Base-by-base conservation (phyloP, 305 asterid genomes). In the Fraxinus baroniana region DNA sequence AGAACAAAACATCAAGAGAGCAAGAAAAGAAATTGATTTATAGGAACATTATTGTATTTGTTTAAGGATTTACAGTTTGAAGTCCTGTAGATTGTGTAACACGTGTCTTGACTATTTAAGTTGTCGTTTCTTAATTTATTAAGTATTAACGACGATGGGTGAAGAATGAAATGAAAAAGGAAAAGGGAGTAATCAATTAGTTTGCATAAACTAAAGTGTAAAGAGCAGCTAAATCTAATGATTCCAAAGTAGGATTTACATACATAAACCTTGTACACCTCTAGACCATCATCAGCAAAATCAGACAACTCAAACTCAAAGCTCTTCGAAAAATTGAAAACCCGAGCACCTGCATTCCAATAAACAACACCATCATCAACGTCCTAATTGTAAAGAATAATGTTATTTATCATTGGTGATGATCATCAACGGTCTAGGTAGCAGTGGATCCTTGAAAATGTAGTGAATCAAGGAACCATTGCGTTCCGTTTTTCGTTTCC, bases 321-420 rank as follows among this genome's bases (percentile, higher is more conserved):
- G 91, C 93, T 85, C 80, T 85, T 73, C 79, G 78, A 79, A 88
- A 85, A 77, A 88, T 82, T 79, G 80, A 74, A 86, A 83, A 73
- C 89, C 89, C 89, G 88, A 90, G 80, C 88, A 90, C 92, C 96
- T 93, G 92, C 91, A 89, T 76, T 81, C 57, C 28, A 52, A 80
- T 26, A 68, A 74, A 62, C 8, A 79, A 70, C 4, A 20, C 12
- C 30, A 60, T 60, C 70, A 60, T 60, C 13, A 20, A 60, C 30
- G 22, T 22, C 70, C 30, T 20, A 60, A 60, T 60, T 60, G 70
- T 60, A 60, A 60, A 60, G 13, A 46, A 46, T 46, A 46, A 46
- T 46, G 57, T n/a, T 46, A 3, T 46, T 7, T 46, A 46, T 46
- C 18, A 13, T 13, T 46, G 5, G n/a, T 46, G 0, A 46, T 13